Percentiles rank a stretch among this genome's conserved stretches.
Evolutionary conservation across 768 basidiomycete species (phyloP).

Genomic region (Phanerochaete sordida): DNA sequence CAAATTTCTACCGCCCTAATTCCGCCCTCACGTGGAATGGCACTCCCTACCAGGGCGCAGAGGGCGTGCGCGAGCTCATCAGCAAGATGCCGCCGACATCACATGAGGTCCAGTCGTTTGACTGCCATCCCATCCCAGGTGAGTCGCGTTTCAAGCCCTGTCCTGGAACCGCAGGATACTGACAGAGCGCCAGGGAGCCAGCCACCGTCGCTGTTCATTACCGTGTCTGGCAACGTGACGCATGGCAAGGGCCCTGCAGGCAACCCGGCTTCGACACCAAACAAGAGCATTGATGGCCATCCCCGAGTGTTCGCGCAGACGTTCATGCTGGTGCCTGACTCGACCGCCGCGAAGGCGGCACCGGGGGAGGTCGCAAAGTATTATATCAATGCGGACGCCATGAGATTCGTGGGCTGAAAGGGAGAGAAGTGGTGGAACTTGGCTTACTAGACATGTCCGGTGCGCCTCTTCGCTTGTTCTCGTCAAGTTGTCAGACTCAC

Average conservation of each 20-base stretch:
- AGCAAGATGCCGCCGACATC: conserved; percentile 74
- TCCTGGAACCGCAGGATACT: background rate
- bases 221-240: conserved; percentile 76
- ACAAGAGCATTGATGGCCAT: conserved; percentile 63
- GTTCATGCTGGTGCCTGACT: conserved; percentile 79
- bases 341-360: conserved; percentile 57
- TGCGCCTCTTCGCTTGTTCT: too few species aligned
- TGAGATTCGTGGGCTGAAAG: conserved; percentile 74
- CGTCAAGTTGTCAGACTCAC: too few species aligned
- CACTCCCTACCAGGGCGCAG: conserved; percentile 68
- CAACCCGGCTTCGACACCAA: conserved; percentile 48
- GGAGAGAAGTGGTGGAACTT: background rate
- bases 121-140: conserved; percentile 90
- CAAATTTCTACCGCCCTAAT: conserved; percentile 73
- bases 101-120: conserved; percentile 84
- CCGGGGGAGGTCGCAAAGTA: conserved; percentile 78
- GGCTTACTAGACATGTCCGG: background rate
- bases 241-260: conserved; percentile 60
- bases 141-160: conserved; percentile 4
- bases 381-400: conserved; percentile 72
- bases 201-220: conserved; percentile 75
- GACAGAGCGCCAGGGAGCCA: conserved; percentile 70
- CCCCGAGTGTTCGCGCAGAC: conserved; percentile 86
- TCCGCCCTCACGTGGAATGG: conserved; percentile 88
- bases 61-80: conserved; percentile 64